Evolutionary conservation across 495 filamentous ascomycete species (phyloP), one percentile per base, ranked within the genome.

Genomic region (Neurospora sp.): DNA sequence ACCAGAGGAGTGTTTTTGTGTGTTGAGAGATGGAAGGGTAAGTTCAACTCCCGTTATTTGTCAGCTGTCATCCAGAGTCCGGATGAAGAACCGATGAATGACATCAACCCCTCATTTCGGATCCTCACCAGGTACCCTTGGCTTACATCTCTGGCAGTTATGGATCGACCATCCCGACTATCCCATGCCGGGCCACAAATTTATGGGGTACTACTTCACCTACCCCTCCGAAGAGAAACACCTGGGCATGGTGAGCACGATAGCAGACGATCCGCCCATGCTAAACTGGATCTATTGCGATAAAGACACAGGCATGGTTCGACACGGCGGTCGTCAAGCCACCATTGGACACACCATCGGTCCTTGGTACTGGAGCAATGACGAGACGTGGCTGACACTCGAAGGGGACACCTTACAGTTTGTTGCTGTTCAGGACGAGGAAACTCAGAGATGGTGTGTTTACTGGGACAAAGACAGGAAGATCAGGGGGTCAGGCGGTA

Each of bases 261-360:
- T 89, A 75, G 79, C 81, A 1, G 88, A 88, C 71, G 86, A 89
- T 73, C 88, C 88, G 5, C 89, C 89, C 20, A 85, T 87, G 83
- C 84, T 91, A 38, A 89, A 90, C 82, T 91, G 89, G 89, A 86
- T 91, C 12, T 91, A 87, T 72, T 85, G 88, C 73, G 87, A 90
- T 81, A 84, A 86, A 74, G 86, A 87, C 75, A 88, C 82, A 39
- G 81, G 84, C 71, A 78, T 88, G 75, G 79, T 90, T 48, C 85
- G 85, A 73, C 87, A 89, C 74, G 88, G 88, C 0, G 81, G 84
- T 4, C 83, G 84, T 39, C 81, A 82, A 71, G 85, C 84, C 62
- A 86, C 81, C 71, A 31, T 82, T 76, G 83, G 83, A 0, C 84
- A 90, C 74, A 76, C 84, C 9, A 81, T 88, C 46, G 88, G 88